A percentile compares a stretch with the other conserved stretches of the same genome.
phyloP scores from a whole-genome alignment of 495 filamentous ascomycete genomes.

The Amniculicola lignicola region DNA sequence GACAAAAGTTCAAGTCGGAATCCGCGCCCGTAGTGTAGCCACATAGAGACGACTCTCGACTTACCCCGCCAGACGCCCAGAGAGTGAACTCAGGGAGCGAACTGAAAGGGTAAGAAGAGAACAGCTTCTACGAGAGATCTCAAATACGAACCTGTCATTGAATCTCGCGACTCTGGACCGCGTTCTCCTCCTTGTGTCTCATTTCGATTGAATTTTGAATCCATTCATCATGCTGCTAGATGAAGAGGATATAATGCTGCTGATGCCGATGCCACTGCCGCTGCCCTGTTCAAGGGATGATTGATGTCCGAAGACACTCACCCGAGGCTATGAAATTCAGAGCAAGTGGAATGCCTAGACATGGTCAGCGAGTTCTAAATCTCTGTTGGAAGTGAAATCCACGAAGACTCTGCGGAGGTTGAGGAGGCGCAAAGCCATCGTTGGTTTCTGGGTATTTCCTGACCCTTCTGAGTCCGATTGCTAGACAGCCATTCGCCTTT shows the following conservation, averaged over 20 bases:
- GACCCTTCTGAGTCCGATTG: conserved; percentile 74
- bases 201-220: too few species aligned
- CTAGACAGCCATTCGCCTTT: conserved; percentile 66
- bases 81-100: not conserved
- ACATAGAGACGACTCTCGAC: conserved; percentile 47
- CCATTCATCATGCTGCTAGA: not conserved
- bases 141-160: conserved; percentile 33
- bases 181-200: too few species aligned
- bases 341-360: conserved; percentile 64
- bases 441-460: conserved; percentile 37
- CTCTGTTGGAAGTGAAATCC: too few species aligned
- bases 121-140: conserved; percentile 30
- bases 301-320: conserved; percentile 54
- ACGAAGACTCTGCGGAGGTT: too few species aligned
- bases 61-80: not conserved
- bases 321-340: conserved; percentile 81
- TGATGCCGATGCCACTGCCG: conserved; percentile 47
- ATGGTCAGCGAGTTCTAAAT: too few species aligned
- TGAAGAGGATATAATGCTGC: conserved; percentile 25
- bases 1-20: conserved; percentile 36
- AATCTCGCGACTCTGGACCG: conserved; percentile 15
- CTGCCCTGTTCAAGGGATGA: conserved; percentile 24
- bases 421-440: not conserved
- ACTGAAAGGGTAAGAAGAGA: not conserved
- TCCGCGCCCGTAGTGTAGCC: conserved; percentile 87